Conservation (phyloP, 768 basidiomycete species). For the Mycena polygramma region DNA sequence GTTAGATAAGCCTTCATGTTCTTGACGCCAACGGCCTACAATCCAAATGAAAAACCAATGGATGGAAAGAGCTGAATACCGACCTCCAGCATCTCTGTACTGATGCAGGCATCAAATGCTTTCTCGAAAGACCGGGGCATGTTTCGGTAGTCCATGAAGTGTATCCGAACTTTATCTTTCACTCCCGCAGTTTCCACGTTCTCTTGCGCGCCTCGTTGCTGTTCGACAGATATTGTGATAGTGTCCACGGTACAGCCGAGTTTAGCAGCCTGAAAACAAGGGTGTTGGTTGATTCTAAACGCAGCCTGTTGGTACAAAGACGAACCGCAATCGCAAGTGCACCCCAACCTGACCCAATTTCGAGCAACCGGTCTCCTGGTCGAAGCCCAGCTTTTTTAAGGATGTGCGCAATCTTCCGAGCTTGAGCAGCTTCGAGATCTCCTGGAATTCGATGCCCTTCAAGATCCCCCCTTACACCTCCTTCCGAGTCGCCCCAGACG, state of each 20-base stretch:
- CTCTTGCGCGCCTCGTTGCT: constrained; percentile 58
- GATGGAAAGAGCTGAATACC: neutral
- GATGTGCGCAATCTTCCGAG: constrained; percentile 43
- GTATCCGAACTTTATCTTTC: constrained; percentile 56
- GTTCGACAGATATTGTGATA: constrained; percentile 65
- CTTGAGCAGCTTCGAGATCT: constrained; percentile 35
- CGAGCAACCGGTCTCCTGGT: constrained; percentile 62
- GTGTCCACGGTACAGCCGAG: constrained; percentile 58
- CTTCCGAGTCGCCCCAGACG: constrained; percentile 60
- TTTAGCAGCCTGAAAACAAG: constrained; percentile 43
- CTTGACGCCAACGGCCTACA: neutral
- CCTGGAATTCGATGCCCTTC: neutral
- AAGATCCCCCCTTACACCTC: constrained; percentile 48
- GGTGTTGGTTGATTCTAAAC: constrained; percentile 22
- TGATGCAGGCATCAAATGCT: constrained; percentile 56
- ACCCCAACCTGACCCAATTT: constrained; percentile 72
- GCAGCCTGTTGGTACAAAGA: constrained; percentile 20
- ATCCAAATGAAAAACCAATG: neutral
- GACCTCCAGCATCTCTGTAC: constrained; percentile 59
- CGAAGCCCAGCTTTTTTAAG: constrained; percentile 61
- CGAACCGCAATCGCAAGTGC: constrained; percentile 60
- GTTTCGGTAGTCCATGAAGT: constrained; percentile 67
- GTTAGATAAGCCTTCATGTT: neutral
- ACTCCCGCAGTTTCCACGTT: constrained; percentile 55
- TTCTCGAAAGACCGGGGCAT: constrained; percentile 60